Evolutionary conservation across 148 eudicot species (phyloP), one percentile per base, ranked within the genome.

Genomic region (Gaultheria prostrata): DNA sequence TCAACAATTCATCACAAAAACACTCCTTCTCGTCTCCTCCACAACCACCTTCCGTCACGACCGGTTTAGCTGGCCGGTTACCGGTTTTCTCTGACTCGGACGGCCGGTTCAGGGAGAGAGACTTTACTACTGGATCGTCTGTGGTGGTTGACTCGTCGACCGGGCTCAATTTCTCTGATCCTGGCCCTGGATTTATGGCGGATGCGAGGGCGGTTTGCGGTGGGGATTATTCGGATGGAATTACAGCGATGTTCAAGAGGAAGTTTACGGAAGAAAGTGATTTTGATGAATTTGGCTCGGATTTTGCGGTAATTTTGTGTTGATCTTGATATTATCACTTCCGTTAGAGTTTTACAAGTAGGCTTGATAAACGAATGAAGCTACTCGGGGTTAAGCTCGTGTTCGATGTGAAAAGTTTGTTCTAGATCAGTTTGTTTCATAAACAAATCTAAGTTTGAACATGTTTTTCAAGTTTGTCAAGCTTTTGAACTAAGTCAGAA

Each of bases 1-100:
- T 94, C 61, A 90, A 89, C 35, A 90, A 82, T 72, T 89, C 94
- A 1, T 84, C 91, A 83, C 30, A 21, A 46, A 61, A 45, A 46
- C 86, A 71, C 20, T 15, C 82, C 17, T 82, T 76, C 30, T 79
- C 80, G 61, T 43, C 85, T 59, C 51, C 73, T 43, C 78, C 48
- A 11, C 84, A 56, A 50, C 76, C 59, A 28, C 30, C 83, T 43
- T 28, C 63, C 63, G 59, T 67, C 11, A 8, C 77, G 69, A 77
- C 67, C n/a, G 18, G 79, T 82, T 10, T 77, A 8, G 77, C 51
- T 4, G 14, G 75, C 85, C 85, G 88, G 33, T 83, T 86, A 20
- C 71, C 79, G 6, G 70, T 14, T 20, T 80, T 89, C 49, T 45
- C 83, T 43, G 76, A 84, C 53, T 43, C 76, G 15, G 82, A 70